phyloP scores from a whole-genome alignment of 73 alveolate species.

The Stentor roeselii region DNA sequence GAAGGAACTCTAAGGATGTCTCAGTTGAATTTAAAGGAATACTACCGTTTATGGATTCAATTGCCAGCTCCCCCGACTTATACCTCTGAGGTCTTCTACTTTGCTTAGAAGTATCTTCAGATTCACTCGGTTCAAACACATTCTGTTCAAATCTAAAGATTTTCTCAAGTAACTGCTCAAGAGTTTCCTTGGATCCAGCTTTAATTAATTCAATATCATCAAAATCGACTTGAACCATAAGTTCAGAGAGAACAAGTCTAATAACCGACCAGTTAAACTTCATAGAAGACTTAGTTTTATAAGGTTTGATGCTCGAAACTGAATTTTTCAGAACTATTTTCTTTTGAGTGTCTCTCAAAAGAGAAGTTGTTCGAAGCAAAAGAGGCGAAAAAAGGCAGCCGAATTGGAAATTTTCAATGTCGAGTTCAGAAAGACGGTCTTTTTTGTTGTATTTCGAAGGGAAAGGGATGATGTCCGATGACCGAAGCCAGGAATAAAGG shows the following conservation, averaged over 20 bases:
- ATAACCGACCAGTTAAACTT: not conserved
- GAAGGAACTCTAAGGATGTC: conserved; percentile 71
- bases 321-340: not conserved
- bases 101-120: not conserved
- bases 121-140: not conserved
- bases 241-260: not conserved
- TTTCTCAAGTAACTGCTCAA: not conserved
- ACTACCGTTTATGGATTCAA: not conserved
- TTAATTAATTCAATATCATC: conserved; percentile 1
- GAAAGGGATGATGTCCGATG: not conserved
- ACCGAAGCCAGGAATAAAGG: not conserved
- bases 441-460: no score
- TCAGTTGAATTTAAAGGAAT: conserved; percentile 32
- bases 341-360: not conserved
- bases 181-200: conserved; percentile 48
- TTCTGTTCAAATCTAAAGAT: not conserved
- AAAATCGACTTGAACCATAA: no score
- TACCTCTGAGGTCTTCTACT: not conserved
- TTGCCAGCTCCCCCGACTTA: not conserved
- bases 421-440: not conserved
- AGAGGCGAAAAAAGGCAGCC: not conserved
- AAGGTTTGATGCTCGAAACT: not conserved
- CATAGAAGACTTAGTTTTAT: not conserved
- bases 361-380: not conserved
- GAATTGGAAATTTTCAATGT: not conserved